Base-by-base conservation (phyloP, 441 rosid genomes). In the Viola pubescens region DNA sequence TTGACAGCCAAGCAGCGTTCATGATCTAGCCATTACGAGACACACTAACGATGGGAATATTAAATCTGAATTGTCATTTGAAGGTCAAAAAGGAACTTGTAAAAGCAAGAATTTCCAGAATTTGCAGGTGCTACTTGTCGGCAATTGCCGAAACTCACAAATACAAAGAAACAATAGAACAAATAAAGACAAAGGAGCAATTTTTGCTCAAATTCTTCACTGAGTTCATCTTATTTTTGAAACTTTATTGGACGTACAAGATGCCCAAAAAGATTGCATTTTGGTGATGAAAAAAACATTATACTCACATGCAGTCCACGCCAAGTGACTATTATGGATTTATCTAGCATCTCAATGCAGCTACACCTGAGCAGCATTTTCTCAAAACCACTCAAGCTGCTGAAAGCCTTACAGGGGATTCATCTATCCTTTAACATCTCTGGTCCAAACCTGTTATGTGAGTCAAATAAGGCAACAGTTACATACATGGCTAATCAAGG, bases 361-460 rank as follows among this genome's bases (percentile, higher is more conserved):
- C 68, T 41, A 61, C 48, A 58, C 12, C 55, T 8, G 42, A 9
- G 62, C 64, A 44, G 55, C 59, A 54, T 46, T 52, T 54, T 45
- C 58, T 59, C 65, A 47, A 57, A 57, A 54, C 54, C 51, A 37
- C 43, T 64, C 58, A 26, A 44, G 70, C 62, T 63, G 69, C 59
- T 6, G 41, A 50, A 9, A 9, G 16, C 52, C 53, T 67, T 54
- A 19, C 39, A 8, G 55, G 37, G n/a, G 11, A 51, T 10, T 45
- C 39, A 8, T 42, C 19, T 9, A 63, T 10, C 57, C 47, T 48
- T 19, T 43, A 60, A 56, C 60, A 77, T 70, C 73, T 68, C 52
- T 63, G 41, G 67, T 70, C 67, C 51, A 73, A 70, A 62, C 71
- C 73, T 73, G 75, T 45, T 44, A 48, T 44, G 50, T 8, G 42